Percentiles rank a stretch among this genome's conserved stretches.
These are phyloP conservation scores for Adansonia digitata DNA, from an alignment of 345 rosid genomes.

Conservation along the genomic window DNA sequence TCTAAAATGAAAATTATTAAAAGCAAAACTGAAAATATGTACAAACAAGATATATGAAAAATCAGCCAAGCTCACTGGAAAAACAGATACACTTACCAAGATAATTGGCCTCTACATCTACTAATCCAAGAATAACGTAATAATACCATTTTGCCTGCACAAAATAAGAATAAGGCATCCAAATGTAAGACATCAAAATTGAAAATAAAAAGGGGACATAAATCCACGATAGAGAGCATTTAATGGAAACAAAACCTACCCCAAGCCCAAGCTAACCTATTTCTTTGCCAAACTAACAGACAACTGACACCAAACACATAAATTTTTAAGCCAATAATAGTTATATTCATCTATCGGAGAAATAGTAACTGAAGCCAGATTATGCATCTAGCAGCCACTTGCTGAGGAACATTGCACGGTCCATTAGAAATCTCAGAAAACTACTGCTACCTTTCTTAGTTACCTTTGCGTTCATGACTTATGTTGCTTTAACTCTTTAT, in stretches of 20 bases:
- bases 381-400: not conserved
- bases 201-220: not conserved
- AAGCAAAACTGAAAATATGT: not conserved
- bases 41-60: not conserved
- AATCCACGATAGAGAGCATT: not conserved
- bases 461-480: not conserved
- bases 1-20: not conserved
- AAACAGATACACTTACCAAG: slow-evolving; percentile 54
- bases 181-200: not conserved
- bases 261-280: not conserved
- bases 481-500: too few relatives aligned
- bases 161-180: slow-evolving; percentile 15
- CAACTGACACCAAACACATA: not conserved
- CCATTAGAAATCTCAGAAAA: not conserved
- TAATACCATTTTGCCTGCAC: slow-evolving; percentile 87
- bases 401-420: not conserved
- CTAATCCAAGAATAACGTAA: slow-evolving; percentile 63
- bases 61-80: not conserved
- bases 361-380: not conserved
- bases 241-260: not conserved
- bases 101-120: slow-evolving; percentile 85
- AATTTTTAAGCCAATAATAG: not conserved
- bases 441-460: not conserved
- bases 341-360: not conserved
- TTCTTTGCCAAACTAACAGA: not conserved